These are phyloP conservation scores for Sphaerulina vaccinii DNA, from an alignment of 2,329 filamentous ascomycete species.

Conservation along the genomic window DNA sequence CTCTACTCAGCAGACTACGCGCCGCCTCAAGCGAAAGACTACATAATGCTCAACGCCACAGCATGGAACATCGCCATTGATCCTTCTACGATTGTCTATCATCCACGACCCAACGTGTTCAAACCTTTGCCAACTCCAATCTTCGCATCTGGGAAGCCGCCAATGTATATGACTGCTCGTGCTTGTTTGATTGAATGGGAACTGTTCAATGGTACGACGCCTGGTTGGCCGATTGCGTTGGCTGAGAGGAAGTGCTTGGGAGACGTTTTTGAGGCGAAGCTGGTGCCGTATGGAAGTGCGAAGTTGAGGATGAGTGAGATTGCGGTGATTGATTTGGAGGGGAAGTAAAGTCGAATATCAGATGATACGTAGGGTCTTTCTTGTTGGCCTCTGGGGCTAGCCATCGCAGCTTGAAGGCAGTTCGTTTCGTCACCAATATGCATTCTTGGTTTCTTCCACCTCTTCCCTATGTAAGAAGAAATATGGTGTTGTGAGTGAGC, in stretches of 20 bases:
- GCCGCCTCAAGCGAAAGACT: conserved; percentile 33
- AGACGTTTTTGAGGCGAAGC: conserved; percentile 27
- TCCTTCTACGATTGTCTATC: conserved; percentile 31
- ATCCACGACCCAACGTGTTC: background rate
- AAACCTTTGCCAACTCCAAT: conserved; percentile 34
- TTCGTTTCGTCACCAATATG: no score
- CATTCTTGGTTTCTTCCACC: no score
- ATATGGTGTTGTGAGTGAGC: no score
- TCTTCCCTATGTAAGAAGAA: no score
- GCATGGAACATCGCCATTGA: conserved; percentile 42
- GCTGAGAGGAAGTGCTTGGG: conserved; percentile 31
- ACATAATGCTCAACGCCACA: conserved; percentile 32
- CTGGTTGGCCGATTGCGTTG: conserved; percentile 32
- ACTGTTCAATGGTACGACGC: conserved; percentile 31
- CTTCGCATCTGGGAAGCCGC: conserved; percentile 35
- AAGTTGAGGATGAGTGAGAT: conserved; percentile 42
- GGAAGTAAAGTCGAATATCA: background rate
- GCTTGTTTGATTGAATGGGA: conserved; percentile 41
- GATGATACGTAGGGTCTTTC: no score
- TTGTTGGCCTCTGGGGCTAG: no score
- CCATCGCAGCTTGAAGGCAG: no score
- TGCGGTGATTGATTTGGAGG: conserved; percentile 26
- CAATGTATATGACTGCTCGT: conserved; percentile 35
- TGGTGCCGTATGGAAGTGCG: conserved; percentile 40
- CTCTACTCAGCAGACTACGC: conserved; percentile 16